Conservation (phyloP, 2,329 filamentous ascomycete species). For the Aureobasidium sp. region DNA sequence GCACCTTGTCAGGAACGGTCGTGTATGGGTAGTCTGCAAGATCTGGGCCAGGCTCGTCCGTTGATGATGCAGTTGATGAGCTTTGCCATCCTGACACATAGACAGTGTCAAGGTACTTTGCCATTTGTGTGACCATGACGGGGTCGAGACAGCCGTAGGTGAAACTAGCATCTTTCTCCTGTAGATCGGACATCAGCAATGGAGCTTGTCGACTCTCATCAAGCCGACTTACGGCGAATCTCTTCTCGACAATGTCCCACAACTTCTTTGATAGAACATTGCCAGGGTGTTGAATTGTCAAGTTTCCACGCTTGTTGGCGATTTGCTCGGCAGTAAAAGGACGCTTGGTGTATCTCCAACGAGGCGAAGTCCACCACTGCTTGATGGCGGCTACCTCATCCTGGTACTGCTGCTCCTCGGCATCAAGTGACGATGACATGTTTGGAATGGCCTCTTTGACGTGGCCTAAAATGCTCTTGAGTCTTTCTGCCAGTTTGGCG, state of each 20-base stretch:
- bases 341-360: constrained; percentile 89
- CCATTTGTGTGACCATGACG: constrained; percentile 99
- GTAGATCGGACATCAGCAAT: constrained; percentile 19
- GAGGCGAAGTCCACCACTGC: constrained; percentile 85
- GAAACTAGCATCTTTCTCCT: constrained; percentile 81
- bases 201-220: neutral
- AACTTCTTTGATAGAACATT: constrained; percentile 89
- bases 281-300: constrained; percentile 87
- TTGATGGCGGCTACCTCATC: constrained; percentile 83
- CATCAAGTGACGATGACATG: constrained; percentile 35
- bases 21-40: constrained; percentile 92
- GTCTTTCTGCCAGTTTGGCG: constrained; percentile 16
- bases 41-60: constrained; percentile 94
- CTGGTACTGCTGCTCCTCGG: constrained; percentile 67
- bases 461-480: constrained; percentile 15
- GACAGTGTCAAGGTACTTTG: constrained; percentile 95
- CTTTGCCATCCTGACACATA: constrained; percentile 99
- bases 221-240: constrained; percentile 61
- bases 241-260: constrained; percentile 78
- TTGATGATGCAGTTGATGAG: constrained; percentile 88
- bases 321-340: constrained; percentile 96
- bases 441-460: constrained; percentile 8
- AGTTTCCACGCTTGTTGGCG: constrained; percentile 84
- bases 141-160: constrained; percentile 97
- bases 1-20: constrained; percentile 96